A percentile compares a stretch with the other conserved stretches of the same genome.
These are phyloP conservation scores for Endothia cerciana DNA, from an alignment of 2,329 filamentous ascomycete species.

Conservation along the genomic window DNA sequence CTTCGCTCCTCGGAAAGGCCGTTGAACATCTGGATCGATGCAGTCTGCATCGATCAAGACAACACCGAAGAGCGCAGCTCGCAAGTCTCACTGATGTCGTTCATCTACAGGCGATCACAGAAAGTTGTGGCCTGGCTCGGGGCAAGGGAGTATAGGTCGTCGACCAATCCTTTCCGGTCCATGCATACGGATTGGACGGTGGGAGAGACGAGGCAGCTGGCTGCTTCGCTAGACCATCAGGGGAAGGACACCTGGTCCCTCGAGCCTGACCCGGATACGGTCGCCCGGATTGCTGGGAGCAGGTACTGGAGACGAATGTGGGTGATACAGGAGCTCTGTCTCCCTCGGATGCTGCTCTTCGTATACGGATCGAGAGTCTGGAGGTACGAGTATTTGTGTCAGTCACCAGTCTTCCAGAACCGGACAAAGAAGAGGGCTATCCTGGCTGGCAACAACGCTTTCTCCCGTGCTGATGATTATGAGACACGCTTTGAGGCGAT, in stretches of 20 bases:
- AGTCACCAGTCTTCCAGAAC: background rate
- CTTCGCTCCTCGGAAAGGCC: background rate
- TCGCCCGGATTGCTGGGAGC: background rate
- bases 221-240: background rate
- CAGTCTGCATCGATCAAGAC: conserved; percentile 3
- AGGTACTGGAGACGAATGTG: conserved; percentile 5
- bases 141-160: background rate
- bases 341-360: background rate
- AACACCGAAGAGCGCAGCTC: background rate
- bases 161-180: background rate
- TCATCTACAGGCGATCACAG: conserved; percentile 5
- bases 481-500: background rate
- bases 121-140: conserved; percentile 19
- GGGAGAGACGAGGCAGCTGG: background rate
- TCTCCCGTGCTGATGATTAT: background rate
- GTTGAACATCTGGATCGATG: conserved; percentile 2
- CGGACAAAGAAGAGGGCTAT: background rate
- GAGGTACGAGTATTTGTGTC: background rate
- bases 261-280: background rate
- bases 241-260: background rate
- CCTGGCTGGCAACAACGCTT: background rate
- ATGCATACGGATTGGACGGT: background rate
- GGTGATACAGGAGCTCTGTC: conserved; percentile 3
- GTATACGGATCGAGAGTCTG: background rate
- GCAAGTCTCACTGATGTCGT: conserved; percentile 6